These are phyloP conservation scores for Vitis hybrid DNA, from an alignment of 177 flowering plant genomes.

Conservation along the genomic window DNA sequence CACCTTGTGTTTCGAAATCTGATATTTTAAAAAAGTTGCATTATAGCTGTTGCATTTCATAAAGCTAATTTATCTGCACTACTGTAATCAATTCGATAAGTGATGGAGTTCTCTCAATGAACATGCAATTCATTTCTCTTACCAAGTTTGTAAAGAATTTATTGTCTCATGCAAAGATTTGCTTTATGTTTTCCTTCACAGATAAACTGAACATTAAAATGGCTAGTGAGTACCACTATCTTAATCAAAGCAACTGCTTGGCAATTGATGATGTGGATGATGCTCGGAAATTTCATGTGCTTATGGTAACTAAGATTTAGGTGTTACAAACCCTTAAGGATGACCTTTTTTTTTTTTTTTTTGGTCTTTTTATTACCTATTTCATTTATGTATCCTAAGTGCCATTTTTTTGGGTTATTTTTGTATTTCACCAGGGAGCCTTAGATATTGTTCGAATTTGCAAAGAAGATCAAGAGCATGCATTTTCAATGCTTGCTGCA, in stretches of 20 bases:
- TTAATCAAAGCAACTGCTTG: slow-evolving; percentile 77
- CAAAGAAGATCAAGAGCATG: slow-evolving; percentile 70
- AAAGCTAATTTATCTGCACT: too few species aligned
- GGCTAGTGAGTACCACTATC: slow-evolving; percentile 69
- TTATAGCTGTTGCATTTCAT: too few species aligned
- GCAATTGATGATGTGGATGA: slow-evolving; percentile 71
- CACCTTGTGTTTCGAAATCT: too few species aligned
- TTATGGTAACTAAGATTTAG: slow-evolving; percentile 52
- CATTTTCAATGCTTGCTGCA: slow-evolving; percentile 75
- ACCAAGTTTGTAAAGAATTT: not conserved
- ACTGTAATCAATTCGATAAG: too few species aligned
- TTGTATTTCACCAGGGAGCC: slow-evolving; percentile 58
- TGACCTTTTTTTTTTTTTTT: slow-evolving; percentile 1
- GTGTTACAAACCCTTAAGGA: not conserved
- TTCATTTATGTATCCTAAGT: slow-evolving; percentile 9
- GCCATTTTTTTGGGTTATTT: not conserved
- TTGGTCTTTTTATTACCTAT: too few species aligned
- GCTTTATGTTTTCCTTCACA: slow-evolving; percentile 29
- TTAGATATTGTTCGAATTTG: slow-evolving; percentile 53
- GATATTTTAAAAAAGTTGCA: too few species aligned
- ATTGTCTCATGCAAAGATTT: not conserved
- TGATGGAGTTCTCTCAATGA: too few species aligned
- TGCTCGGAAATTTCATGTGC: slow-evolving; percentile 55
- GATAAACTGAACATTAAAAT: slow-evolving; percentile 64
- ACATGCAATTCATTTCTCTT: not conserved